These are phyloP conservation scores for Salvia miltiorrhiza DNA, from an alignment of 257 asterid genomes.

Conservation along the genomic window DNA sequence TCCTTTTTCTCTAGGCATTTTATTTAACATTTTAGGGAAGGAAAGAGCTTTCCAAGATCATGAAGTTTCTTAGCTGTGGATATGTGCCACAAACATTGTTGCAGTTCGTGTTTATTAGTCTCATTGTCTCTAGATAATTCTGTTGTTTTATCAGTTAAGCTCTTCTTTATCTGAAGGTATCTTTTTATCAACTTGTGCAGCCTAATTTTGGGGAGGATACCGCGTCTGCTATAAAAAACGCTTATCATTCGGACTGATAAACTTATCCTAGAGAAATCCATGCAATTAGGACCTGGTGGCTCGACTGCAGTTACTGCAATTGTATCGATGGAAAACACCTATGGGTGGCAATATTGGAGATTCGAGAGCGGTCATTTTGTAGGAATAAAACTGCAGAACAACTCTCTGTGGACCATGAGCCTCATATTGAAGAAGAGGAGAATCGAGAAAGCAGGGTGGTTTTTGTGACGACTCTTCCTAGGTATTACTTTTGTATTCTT, in stretches of 20 bases:
- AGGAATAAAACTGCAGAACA: conserved; percentile 51
- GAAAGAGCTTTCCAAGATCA: not conserved
- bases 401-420: conserved; percentile 81
- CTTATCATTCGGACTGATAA: conserved; percentile 54
- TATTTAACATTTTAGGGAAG: not conserved
- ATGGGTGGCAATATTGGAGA: conserved; percentile 81
- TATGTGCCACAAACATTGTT: not conserved
- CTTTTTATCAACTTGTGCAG: conserved; percentile 33
- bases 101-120: too few relatives aligned
- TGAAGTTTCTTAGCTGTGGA: not conserved
- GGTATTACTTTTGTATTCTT: conserved; percentile 38
- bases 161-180: conserved; percentile 3
- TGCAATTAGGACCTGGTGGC: conserved; percentile 81
- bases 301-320: conserved; percentile 86
- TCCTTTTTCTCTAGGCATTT: not conserved
- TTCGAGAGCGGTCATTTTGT: conserved; percentile 76
- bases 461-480: conserved; percentile 68
- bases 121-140: not conserved
- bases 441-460: conserved; percentile 73
- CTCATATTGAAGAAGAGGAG: conserved; percentile 56
- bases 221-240: conserved; percentile 51
- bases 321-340: conserved; percentile 70
- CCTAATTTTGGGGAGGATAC: conserved; percentile 75
- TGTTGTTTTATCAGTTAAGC: not conserved
- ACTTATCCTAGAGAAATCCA: conserved; percentile 57